These are phyloP conservation scores for Infundibulicybe gibba DNA, from an alignment of 768 basidiomycete species.

Conservation along the genomic window DNA sequence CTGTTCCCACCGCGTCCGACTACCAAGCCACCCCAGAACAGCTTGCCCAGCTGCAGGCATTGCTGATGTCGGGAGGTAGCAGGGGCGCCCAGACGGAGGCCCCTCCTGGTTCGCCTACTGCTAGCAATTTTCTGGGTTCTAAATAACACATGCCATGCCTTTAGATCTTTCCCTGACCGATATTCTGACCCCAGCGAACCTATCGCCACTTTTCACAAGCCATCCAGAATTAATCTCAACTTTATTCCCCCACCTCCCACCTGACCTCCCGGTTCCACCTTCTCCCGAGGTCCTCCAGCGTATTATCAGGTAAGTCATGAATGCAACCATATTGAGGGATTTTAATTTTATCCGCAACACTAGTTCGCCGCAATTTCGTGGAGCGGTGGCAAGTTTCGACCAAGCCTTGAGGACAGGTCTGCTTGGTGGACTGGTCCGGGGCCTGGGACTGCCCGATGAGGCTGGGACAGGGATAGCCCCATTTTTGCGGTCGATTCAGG, in stretches of 20 bases:
- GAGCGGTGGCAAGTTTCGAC: constrained; percentile 77
- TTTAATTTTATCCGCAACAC: not conserved
- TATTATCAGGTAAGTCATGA: constrained; percentile 51
- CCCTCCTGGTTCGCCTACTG: constrained; percentile 26
- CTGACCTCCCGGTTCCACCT: constrained; percentile 68
- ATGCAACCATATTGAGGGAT: constrained; percentile 2
- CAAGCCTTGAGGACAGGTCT: constrained; percentile 82
- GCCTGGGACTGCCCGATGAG: constrained; percentile 80
- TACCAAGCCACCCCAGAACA: constrained; percentile 60
- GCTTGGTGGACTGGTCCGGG: constrained; percentile 68
- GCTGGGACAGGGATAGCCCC: constrained; percentile 76
- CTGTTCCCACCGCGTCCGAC: constrained; percentile 14
- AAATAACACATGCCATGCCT: not conserved
- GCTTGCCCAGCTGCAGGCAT: constrained; percentile 54
- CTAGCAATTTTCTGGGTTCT: not conserved
- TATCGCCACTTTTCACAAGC: constrained; percentile 65
- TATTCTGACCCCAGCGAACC: constrained; percentile 70
- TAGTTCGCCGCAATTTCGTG: constrained; percentile 78
- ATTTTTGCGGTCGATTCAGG: constrained; percentile 78
- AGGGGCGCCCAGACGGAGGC: constrained; percentile 9
- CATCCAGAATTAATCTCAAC: constrained; percentile 67
- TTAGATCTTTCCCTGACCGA: constrained; percentile 68
- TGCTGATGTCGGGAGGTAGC: constrained; percentile 44
- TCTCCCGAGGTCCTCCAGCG: constrained; percentile 67
- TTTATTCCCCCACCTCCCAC: constrained; percentile 80